phyloP scores from a whole-genome alignment of 306 rosid species.

The Inga laurina region DNA sequence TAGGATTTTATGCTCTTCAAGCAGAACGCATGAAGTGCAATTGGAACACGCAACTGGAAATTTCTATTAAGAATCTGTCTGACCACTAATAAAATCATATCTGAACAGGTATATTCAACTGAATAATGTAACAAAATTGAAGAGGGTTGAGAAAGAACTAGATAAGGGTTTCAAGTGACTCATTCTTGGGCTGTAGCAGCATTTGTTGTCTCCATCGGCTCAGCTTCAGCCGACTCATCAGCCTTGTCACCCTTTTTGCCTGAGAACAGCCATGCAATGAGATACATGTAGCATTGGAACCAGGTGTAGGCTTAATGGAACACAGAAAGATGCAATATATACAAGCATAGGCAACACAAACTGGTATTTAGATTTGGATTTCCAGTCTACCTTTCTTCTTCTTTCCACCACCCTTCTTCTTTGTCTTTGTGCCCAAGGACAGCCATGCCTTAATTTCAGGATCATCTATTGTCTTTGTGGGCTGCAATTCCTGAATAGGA shows the following conservation, averaged over 20 bases:
- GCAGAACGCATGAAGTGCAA: background rate
- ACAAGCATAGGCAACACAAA: background rate
- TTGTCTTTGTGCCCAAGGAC: slow-evolving; percentile 80
- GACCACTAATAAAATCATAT: slow-evolving; percentile 46
- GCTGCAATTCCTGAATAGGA: slow-evolving; percentile 76
- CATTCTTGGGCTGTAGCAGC: slow-evolving; percentile 64
- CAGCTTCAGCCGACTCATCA: slow-evolving; percentile 67
- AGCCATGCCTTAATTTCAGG: slow-evolving; percentile 96
- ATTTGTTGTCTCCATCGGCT: slow-evolving; percentile 58
- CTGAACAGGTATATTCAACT: slow-evolving; percentile 55
- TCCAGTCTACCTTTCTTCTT: slow-evolving; percentile 77
- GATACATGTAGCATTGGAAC: background rate
- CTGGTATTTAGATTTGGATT: background rate
- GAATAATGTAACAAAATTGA: slow-evolving; percentile 67
- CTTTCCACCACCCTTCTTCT: slow-evolving; percentile 98
- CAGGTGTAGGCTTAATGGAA: background rate
- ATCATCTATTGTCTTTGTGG: slow-evolving; percentile 81
- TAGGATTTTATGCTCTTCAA: background rate
- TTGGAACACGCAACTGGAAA: slow-evolving; percentile 30
- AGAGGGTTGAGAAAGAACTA: slow-evolving; percentile 19
- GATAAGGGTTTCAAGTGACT: slow-evolving; percentile 9
- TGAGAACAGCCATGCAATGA: slow-evolving; percentile 24
- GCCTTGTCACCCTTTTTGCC: slow-evolving; percentile 86
- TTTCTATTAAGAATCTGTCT: slow-evolving; percentile 29
- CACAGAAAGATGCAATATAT: background rate